Percentiles rank a stretch among this genome's conserved stretches.
phyloP scores from a whole-genome alignment of 2,329 filamentous ascomycete genomes.

The Colletotrichum ledebouriae region DNA sequence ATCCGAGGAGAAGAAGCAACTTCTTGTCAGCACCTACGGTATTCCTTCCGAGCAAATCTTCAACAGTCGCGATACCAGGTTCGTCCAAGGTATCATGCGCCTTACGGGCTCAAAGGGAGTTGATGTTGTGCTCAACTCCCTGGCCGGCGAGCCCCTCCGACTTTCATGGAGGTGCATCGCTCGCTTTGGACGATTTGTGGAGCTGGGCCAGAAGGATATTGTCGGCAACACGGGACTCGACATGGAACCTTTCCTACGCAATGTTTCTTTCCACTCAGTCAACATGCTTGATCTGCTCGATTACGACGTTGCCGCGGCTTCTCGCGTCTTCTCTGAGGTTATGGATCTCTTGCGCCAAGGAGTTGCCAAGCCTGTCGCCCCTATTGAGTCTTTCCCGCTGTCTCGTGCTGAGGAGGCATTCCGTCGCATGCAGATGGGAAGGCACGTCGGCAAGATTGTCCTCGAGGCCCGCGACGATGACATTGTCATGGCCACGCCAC shows the following conservation, averaged over 20 bases:
- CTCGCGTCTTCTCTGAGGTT: conserved; percentile 42
- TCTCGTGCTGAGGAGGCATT: conserved; percentile 51
- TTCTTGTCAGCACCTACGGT: not conserved
- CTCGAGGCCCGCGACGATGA: conserved; percentile 46
- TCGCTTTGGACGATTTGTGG: conserved; percentile 48
- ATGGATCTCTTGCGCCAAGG: conserved; percentile 39
- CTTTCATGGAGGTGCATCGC: conserved; percentile 7
- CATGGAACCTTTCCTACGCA: conserved; percentile 24
- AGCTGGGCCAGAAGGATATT: conserved; percentile 50
- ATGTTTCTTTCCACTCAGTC: not conserved
- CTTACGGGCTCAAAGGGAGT: conserved; percentile 46
- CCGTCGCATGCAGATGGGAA: conserved; percentile 58
- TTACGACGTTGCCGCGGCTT: conserved; percentile 51
- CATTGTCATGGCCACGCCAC: not conserved
- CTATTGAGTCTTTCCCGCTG: not conserved
- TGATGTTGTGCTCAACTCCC: conserved; percentile 51
- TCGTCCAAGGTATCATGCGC: conserved; percentile 45
- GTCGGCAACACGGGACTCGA: conserved; percentile 47
- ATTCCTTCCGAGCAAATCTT: conserved; percentile 14
- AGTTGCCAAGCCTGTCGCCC: not conserved
- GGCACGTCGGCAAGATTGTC: conserved; percentile 61
- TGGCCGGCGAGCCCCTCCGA: conserved; percentile 47
- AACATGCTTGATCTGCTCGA: conserved; percentile 36
- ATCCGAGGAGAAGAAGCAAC: conserved; percentile 46
- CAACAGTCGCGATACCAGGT: conserved; percentile 43